A percentile compares a stretch with the other conserved stretches of the same genome.
phyloP scores from a whole-genome alignment of 2,329 filamentous ascomycete species.

The Aspergillus pseudonomiae region DNA sequence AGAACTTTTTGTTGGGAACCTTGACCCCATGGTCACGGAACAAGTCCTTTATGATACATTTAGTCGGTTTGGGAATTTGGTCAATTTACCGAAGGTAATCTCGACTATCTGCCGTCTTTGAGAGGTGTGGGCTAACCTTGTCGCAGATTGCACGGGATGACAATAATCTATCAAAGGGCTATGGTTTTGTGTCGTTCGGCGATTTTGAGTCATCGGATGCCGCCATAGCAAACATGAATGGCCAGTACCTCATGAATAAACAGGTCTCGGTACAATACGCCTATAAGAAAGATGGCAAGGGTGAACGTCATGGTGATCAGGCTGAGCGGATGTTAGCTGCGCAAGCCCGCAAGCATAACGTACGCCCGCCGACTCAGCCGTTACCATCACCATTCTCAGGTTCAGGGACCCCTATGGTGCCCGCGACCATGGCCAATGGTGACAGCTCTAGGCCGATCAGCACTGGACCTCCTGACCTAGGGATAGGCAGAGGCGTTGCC shows the following conservation, averaged over 20 bases:
- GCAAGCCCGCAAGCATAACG: conserved; percentile 92
- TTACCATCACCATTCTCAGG: conserved; percentile 73
- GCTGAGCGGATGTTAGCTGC: conserved; percentile 89
- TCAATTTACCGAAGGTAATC: conserved; percentile 79
- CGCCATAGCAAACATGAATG: conserved; percentile 89
- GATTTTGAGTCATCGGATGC: conserved; percentile 93
- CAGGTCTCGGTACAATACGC: conserved; percentile 96
- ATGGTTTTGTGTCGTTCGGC: conserved; percentile 91
- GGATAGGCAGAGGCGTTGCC: conserved; percentile 45
- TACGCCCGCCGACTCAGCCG: conserved; percentile 77
- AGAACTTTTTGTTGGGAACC: conserved; percentile 94
- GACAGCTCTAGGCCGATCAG: conserved; percentile 40
- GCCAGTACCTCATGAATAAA: conserved; percentile 96
- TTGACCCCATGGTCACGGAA: conserved; percentile 93
- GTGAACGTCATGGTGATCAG: conserved; percentile 91
- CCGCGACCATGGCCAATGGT: conserved; percentile 49
- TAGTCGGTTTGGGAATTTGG: conserved; percentile 82
- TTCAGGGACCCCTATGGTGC: conserved; percentile 43
- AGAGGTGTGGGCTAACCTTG: conserved; percentile 27
- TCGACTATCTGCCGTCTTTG: background rate
- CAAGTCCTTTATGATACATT: conserved; percentile 96
- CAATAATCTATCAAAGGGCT: conserved; percentile 85
- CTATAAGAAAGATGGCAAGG: conserved; percentile 99
- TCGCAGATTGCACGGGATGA: conserved; percentile 76
- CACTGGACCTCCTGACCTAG: conserved; percentile 36